Base-by-base conservation (phyloP, 768 basidiomycete genomes). In the Leccinum boreale region DNA sequence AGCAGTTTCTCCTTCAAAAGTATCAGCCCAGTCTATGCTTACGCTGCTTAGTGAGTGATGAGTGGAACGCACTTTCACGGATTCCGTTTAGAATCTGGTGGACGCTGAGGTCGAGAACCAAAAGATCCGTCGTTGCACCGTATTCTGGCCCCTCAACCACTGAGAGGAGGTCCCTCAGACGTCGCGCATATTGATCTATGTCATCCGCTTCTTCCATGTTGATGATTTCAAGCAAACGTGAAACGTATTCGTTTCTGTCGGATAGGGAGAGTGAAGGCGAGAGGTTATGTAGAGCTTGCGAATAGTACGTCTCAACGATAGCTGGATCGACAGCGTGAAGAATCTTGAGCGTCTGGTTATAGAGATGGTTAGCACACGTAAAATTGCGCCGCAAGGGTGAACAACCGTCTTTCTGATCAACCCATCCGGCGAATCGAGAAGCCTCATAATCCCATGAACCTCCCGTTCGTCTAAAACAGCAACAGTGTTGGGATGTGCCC, bases 381-480 rank as follows among this genome's bases (percentile, higher is more conserved):
- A 11, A 15, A 14, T 31, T 23, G 2, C 33, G 36, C 33, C 23
- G 17, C 3, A 33, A 47, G 52, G 6, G 5, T 14, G n/a, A 56
- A 77, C 56, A 63, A 87, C 91, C 77, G 78, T 85, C 52, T 70
- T 77, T 55, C 89, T 79, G 42, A 90, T 81, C 28, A 77, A 64
- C 9, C 67, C 60, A 67, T 93, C 91, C 1, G 77, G 70, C 3
- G 82, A 84, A 58, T 85, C 80, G 26, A 93, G 73, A 15, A 88
- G 71, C 58, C 78, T 80, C 84, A 93, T 88, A 21, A 92, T 76
- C 33, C 77, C 75, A 52, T 86, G 86, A 39, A 93, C 90, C 53
- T 92, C 90, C 79, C 81, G 81, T 54, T 77, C 82, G n/a, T 89
- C 85, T 48, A 92, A 70, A 9, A 83, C 72, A 1, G 84, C 75